Evolutionary conservation across 106 monocot genomes (phyloP).

Genomic region (Phalaenopsis aphrodite): DNA sequence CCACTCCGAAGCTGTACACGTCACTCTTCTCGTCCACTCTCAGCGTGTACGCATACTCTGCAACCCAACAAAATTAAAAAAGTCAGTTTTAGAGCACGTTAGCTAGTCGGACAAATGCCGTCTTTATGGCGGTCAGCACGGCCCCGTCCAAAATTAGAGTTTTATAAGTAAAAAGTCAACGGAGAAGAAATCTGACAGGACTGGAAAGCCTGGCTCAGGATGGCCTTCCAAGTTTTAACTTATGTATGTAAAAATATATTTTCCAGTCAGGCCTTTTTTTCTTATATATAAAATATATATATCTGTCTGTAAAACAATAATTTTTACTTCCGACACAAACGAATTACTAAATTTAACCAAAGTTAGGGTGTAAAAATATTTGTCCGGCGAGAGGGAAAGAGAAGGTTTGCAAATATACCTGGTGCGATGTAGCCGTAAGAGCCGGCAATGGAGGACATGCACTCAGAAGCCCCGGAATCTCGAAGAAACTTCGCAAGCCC

Average conservation of each 20-base stretch:
- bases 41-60: slow-evolving; percentile 97
- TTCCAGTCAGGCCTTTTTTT: too few relatives aligned
- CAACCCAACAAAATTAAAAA: background rate
- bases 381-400: background rate
- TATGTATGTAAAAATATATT: too few relatives aligned
- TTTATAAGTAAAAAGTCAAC: background rate
- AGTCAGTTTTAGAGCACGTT: background rate
- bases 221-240: too few relatives aligned
- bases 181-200: background rate
- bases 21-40: slow-evolving; percentile 97
- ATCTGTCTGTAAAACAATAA: too few relatives aligned
- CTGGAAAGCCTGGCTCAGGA: too few relatives aligned
- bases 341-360: too few relatives aligned
- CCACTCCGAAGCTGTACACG: slow-evolving; percentile 97
- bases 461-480: slow-evolving; percentile 61
- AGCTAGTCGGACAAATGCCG: background rate
- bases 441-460: slow-evolving; percentile 88
- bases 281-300: too few relatives aligned
- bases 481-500: slow-evolving; percentile 79
- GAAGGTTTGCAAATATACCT: slow-evolving; percentile 19
- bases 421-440: slow-evolving; percentile 98
- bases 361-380: too few relatives aligned
- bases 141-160: background rate
- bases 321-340: too few relatives aligned
- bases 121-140: background rate